Base-by-base conservation (phyloP, 768 basidiomycete species). In the Rhodotorula graminis region DNA sequence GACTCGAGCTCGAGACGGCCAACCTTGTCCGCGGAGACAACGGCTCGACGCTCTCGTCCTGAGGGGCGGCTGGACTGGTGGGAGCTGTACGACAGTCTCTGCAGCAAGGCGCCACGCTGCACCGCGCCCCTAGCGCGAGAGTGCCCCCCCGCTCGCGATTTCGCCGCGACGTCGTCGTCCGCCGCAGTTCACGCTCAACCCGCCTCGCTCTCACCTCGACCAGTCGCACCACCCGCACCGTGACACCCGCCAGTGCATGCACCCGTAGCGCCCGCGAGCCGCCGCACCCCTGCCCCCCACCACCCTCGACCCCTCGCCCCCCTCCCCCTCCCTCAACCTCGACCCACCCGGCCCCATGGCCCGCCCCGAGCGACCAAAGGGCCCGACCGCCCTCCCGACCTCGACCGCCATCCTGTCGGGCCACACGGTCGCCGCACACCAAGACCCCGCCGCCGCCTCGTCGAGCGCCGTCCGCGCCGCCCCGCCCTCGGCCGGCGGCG, bases 401-500 rank as follows among this genome's bases (percentile, higher is more conserved):
- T 60, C 58, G 58, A 60, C 58, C 6, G 44, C 44, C 61, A 23
- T 49, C 61, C 46, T 47, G n/a, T 16, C 8, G 11, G 27, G 15
- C 59, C 5, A 25, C 21, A 5, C 40, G 0, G 25, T 15, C 5
- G 27, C 40, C 42, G 44, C 29, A n/a, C n/a, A n/a, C 14, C 27
- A 27, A n/a, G 44, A 25, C 46, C 37, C n/a, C 2, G 66, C 66
- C 2, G 66, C 66, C 27, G 69, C 73, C 0, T 42, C 67, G 42
- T 65, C 70, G 5, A 63, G 64, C 47, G 74, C 74, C 12, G 49
- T 75, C 3, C 60, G 74, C 6, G 61, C 64, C 7, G 37, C 44
- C 44, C 44, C 37, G 37, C 37, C 44, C 44, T 46, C 71, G 6
- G n/a, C 53, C 37, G 37, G 37, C 37, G 37, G 37, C 37, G 37